phyloP scores from a whole-genome alignment of 2,329 filamentous ascomycete genomes.

The Fusarium sp. region DNA sequence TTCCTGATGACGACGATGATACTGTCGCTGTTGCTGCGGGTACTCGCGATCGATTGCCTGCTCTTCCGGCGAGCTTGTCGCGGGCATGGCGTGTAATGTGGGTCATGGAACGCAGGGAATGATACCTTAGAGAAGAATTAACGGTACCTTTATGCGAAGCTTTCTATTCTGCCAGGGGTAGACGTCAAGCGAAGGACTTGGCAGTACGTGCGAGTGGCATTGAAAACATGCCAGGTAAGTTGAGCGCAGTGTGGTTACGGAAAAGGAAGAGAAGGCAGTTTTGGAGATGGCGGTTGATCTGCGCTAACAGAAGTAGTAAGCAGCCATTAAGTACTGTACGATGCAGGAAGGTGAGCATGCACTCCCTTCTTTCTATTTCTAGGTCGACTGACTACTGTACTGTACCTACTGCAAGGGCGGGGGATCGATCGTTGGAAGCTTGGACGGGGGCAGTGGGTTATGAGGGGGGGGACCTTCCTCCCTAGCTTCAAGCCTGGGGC shows the following conservation, averaged over 20 bases:
- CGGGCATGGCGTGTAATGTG: slow-evolving; percentile 44
- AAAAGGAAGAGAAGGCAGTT: slow-evolving; percentile 9
- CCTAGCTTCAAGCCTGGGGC: slow-evolving; percentile 26
- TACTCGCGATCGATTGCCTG: slow-evolving; percentile 41
- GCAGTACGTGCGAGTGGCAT: slow-evolving; percentile 12
- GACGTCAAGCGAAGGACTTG: slow-evolving; percentile 36
- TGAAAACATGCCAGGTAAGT: not conserved
- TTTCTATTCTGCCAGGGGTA: slow-evolving; percentile 22
- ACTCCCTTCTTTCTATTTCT: slow-evolving; percentile 5
- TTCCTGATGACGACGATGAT: slow-evolving; percentile 36
- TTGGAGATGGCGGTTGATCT: not conserved
- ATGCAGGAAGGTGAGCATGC: slow-evolving; percentile 11
- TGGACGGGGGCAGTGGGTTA: slow-evolving; percentile 1
- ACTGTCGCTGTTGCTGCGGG: slow-evolving; percentile 27
- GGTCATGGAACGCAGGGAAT: slow-evolving; percentile 42
- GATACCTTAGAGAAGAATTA: slow-evolving; percentile 5
- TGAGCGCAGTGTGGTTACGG: not conserved
- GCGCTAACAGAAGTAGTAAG: slow-evolving; percentile 3
- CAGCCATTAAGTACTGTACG: not conserved
- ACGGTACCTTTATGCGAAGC: slow-evolving; percentile 34
- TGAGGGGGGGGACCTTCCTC: slow-evolving; percentile 10
- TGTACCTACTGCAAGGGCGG: slow-evolving; percentile 14
- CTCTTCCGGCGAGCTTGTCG: slow-evolving; percentile 42
- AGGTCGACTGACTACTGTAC: not conserved
- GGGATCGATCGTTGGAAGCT: slow-evolving; percentile 14